Base-by-base conservation (phyloP, 331 rosid genomes). In the Rhamnella rubrinervis region DNA sequence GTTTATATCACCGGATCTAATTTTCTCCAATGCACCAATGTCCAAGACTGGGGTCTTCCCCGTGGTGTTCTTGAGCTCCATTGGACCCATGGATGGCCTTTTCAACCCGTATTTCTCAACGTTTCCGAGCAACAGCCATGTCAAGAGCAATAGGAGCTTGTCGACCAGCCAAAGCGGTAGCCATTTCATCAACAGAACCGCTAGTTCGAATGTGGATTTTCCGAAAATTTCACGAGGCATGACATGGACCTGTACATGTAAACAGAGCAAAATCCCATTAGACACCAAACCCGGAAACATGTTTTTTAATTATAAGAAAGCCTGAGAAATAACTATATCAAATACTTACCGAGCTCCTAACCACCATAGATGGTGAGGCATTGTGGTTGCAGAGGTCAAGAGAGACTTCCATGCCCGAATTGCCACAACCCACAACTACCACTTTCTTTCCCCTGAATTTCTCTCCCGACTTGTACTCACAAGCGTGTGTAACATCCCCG, bases 31-130 rank as follows among this genome's bases (percentile, higher is more conserved):
- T 6, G 99, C 68, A 15, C 99, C 99, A 44, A 91, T 80, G 72
- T 95, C 95, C 73, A 95, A 67, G 66, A 95, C 99, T 18, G 99
- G 99, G 61, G 99, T 95, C 70, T 91, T 95, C 31, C 99, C 99
- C n/a, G 14, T 23, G n/a, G 77, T 84, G 96, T 87, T 91, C 76
- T 95, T 95, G 58, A 89, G 79, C 81, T 83, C 73, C 75, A 95
- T 17, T 23, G 99, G 99, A 11, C 99, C 99, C 17, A 25, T 71
- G 14, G 84, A 59, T 7, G 99, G 99, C 70, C 97, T 80, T 75
- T 82, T 91, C 0, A 95, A 82, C 21, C 99, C 97, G 40, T 76
- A 86, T 15, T 76, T 95, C 56, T 86, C 96, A 0, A 74, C 77
- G 80, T 84, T 84, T 20, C 99, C 99, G 2, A 91, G 75, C 50